Percentiles rank a stretch among this genome's conserved stretches.
Conservation (phyloP, 768 basidiomycete genomes). For the Mycena floridula region DNA sequence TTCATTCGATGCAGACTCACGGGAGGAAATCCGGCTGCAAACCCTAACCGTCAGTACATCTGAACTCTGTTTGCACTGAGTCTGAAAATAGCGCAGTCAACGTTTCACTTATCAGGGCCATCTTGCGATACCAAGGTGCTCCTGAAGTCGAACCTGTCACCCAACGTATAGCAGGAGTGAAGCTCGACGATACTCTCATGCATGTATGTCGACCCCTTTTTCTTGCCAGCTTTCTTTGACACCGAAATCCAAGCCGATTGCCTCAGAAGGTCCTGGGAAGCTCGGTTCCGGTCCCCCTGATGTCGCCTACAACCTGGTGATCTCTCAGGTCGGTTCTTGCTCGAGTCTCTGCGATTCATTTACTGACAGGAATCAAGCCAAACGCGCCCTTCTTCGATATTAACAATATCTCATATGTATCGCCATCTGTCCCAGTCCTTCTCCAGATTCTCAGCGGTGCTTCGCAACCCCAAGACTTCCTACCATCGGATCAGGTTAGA, state of each 20-base stretch:
- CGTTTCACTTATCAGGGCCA: slow-evolving; percentile 25
- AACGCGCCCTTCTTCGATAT: slow-evolving; percentile 26
- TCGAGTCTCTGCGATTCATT: no score
- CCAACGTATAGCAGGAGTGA: slow-evolving; percentile 12
- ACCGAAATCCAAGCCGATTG: slow-evolving; percentile 9
- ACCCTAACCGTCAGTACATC: slow-evolving; percentile 23
- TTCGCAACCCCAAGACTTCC: slow-evolving; percentile 35
- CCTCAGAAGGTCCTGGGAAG: slow-evolving; percentile 12
- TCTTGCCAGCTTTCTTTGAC: neutral
- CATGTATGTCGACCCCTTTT: slow-evolving; percentile 13
- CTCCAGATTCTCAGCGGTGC: slow-evolving; percentile 46
- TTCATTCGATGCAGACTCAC: slow-evolving; percentile 10
- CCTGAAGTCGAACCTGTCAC: slow-evolving; percentile 24
- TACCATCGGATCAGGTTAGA: slow-evolving; percentile 26
- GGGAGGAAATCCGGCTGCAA: slow-evolving; percentile 17
- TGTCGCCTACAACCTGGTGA: slow-evolving; percentile 15
- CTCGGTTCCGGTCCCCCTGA: no score
- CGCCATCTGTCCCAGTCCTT: no score
- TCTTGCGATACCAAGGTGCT: slow-evolving; percentile 32
- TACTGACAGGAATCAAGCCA: no score
- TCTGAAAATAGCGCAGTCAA: slow-evolving; percentile 12
- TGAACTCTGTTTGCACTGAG: neutral
- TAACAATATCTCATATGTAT: slow-evolving; percentile 32
- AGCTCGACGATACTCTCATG: slow-evolving; percentile 21
- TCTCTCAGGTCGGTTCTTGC: no score